A percentile compares a stretch with the other conserved stretches of the same genome.
Conservation (phyloP, 305 asterid genomes). For the Fraxinus ornus region DNA sequence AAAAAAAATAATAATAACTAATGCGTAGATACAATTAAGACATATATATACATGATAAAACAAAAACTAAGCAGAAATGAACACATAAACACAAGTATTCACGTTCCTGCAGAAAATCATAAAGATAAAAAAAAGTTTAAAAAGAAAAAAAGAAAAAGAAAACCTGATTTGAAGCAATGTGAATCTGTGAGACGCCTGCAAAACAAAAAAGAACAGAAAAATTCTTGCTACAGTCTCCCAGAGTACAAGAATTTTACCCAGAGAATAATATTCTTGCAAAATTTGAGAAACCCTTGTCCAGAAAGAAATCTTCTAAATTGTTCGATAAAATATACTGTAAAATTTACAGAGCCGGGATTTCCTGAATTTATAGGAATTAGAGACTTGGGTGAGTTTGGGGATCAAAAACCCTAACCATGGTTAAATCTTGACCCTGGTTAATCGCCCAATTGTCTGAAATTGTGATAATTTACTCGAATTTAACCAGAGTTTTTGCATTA, state of each 20-base stretch:
- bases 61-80: neutral
- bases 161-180: neutral
- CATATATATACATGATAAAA: neutral
- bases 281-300: neutral
- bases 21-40: neutral
- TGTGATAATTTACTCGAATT: neutral
- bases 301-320: neutral
- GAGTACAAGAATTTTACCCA: neutral
- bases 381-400: neutral
- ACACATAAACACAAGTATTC: neutral
- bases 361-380: slow-evolving; percentile 4
- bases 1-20: neutral
- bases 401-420: slow-evolving; percentile 18
- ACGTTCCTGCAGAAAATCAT: neutral
- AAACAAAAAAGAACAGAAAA: neutral
- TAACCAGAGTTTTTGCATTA: neutral
- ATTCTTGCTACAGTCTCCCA: neutral
- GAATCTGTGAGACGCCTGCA: neutral
- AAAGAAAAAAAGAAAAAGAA: neutral
- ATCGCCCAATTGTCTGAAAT: neutral
- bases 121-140: too few species aligned
- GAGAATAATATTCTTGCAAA: neutral
- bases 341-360: neutral
- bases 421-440: neutral
- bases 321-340: neutral